Evolutionary conservation across 352 stramenopile genomes (phyloP), one percentile per base, ranked within the genome.

Genomic region (Globisporangium canariense): DNA sequence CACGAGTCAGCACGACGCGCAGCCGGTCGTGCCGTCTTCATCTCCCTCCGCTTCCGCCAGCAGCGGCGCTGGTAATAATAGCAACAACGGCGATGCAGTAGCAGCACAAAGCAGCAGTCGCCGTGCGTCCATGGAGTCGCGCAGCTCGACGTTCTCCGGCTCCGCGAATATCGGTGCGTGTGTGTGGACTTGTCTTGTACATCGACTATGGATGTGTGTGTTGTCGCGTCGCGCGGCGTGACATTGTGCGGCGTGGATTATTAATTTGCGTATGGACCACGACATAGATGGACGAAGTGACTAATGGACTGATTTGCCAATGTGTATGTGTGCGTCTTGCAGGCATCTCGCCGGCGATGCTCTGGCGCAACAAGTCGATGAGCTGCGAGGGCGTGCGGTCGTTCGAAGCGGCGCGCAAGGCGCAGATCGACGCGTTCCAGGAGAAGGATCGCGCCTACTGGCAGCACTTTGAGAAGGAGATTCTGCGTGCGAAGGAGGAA

Each of bases 381-480:
- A 88, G 81, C 46, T 88, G 77, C 63, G 83, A 86, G 32, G 61
- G 61, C 22, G 43, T 94, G n/a, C 81, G 83, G 25, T 71, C 76
- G 49, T 94, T 94, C 54, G 85, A 94, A 53, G 66, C 71, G 13
- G 64, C 72, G 28, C 82, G 85, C 46, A 88, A 82, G 61, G 67
- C 73, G 18, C 83, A 90, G 62, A 89, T 94, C 67, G 85, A 94
- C 66, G 75, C 70, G 16, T 86, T 80, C 41, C 85, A 90, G 62
- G 68, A 79, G 22, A 74, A 78, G 38, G 85, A 94, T 60, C 81
- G 81, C 50, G 63, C 62, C 36, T 94, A 94, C 63, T 94, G 85
- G 85, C 83, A 79, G 22, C 68, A 79, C n/a, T 94, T 94, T 68
- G 81, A 90, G 69, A 75, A 79, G 41, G 85, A 94, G 71, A 81